phyloP scores from a whole-genome alignment of 495 filamentous ascomycete species.

The Xanthoparmelia taractica region DNA sequence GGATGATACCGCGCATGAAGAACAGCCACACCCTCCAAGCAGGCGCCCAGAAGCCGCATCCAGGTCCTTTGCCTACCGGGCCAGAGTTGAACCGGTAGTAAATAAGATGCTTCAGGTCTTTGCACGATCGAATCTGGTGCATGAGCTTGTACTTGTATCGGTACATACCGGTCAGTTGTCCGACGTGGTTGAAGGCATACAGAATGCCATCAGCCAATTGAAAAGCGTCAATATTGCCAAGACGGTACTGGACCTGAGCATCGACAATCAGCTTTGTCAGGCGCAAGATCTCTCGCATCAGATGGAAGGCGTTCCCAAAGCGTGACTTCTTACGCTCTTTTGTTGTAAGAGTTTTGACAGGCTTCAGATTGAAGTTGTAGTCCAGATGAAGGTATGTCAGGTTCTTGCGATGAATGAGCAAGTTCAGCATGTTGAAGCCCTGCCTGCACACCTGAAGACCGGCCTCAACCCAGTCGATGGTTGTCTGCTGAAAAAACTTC shows the following conservation, averaged over 20 bases:
- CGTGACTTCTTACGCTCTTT: constrained; percentile 99
- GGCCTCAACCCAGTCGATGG: constrained; percentile 98
- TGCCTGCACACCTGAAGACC: constrained; percentile 97
- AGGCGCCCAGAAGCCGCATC: constrained; percentile 98
- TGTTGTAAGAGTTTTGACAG: constrained; percentile 96
- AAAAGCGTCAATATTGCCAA: constrained; percentile 98
- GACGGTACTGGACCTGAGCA: constrained; percentile 94
- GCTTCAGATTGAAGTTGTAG: constrained; percentile 99
- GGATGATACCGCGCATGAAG: constrained; percentile 98
- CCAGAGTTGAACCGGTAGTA: constrained; percentile 99
- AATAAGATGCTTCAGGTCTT: constrained; percentile 98
- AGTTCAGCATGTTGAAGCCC: constrained; percentile 98
- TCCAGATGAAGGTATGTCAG: constrained; percentile 97
- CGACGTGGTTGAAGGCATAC: constrained; percentile 99
- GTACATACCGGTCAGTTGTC: constrained; percentile 99
- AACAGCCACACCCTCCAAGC: constrained; percentile 99
- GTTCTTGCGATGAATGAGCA: constrained; percentile 97
- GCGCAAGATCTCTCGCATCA: constrained; percentile 98
- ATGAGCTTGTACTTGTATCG: constrained; percentile 99
- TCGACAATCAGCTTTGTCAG: constrained; percentile 98
- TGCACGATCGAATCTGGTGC: constrained; percentile 99
- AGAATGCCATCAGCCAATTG: constrained; percentile 97
- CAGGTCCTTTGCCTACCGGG: constrained; percentile 94
- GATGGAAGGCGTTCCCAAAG: constrained; percentile 98
- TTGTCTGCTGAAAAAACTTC: constrained; percentile 99